Conservation (phyloP, 129 eudicot genomes). For the Lactuca saligna region DNA sequence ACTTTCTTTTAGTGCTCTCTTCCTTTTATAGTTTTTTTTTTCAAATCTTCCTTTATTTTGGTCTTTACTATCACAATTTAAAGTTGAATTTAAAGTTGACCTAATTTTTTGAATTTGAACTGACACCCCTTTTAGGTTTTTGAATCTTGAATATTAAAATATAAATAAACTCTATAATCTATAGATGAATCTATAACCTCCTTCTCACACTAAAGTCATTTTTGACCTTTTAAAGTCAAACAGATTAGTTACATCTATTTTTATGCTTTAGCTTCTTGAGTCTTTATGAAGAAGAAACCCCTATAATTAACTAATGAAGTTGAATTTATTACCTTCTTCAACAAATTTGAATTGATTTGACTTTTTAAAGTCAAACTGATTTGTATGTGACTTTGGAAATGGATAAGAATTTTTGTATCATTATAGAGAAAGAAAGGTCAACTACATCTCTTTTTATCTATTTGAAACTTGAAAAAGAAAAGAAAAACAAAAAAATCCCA, state of each 20-base stretch:
- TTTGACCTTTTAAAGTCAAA: conserved; percentile 16
- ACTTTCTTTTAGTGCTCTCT: conserved; percentile 31
- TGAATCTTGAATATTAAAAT: conserved; percentile 29
- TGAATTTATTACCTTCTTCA: background rate
- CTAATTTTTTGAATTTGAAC: conserved; percentile 20
- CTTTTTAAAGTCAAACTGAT: background rate
- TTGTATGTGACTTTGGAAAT: background rate
- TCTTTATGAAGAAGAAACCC: conserved; percentile 1
- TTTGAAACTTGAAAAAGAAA: conserved; percentile 13
- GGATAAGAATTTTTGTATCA: background rate
- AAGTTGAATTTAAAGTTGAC: conserved; percentile 26
- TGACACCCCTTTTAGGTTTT: conserved; percentile 1
- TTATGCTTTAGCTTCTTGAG: background rate
- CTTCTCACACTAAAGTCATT: too few relatives aligned
- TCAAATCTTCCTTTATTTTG: conserved; percentile 9
- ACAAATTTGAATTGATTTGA: conserved; percentile 4
- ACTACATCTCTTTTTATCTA: background rate
- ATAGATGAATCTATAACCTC: background rate
- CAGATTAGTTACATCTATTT: background rate
- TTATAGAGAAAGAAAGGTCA: background rate
- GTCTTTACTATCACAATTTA: conserved; percentile 16
- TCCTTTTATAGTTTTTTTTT: conserved; percentile 20
- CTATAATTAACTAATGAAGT: background rate
- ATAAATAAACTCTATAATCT: background rate
- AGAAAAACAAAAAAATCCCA: background rate